phyloP scores from a whole-genome alignment of 225 moss, liverwort and hornwort species.

The Straminergon stramineum region DNA sequence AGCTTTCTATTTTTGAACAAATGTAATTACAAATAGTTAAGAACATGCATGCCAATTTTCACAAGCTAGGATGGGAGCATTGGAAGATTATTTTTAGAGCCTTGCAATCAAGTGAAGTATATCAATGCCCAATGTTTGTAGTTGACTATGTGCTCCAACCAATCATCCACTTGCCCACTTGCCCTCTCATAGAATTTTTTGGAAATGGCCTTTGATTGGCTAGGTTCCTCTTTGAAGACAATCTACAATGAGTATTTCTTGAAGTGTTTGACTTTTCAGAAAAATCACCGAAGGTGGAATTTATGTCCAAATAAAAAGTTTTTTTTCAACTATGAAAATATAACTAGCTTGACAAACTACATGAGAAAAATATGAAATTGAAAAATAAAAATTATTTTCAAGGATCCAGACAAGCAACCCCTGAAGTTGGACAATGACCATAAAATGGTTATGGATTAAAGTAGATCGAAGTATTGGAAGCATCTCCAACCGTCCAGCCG shows the following conservation, averaged over 20 bases:
- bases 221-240: neutral
- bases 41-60: neutral
- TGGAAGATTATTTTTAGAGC: neutral
- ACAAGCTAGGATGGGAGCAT: neutral
- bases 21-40: neutral
- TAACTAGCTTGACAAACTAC: neutral
- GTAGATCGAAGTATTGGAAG: neutral
- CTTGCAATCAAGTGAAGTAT: neutral
- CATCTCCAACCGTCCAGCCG: fast-evolving
- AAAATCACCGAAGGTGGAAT: neutral
- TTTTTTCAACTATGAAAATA: neutral
- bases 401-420: fast-evolving
- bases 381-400: neutral
- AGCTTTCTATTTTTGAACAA: neutral
- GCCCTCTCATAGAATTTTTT: neutral
- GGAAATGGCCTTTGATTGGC: neutral
- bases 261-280: neutral
- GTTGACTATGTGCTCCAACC: neutral
- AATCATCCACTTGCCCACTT: neutral
- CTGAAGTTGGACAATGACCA: too few species aligned
- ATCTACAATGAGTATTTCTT: neutral
- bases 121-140: too few species aligned
- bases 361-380: neutral
- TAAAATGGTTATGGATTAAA: neutral
- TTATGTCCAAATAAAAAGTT: neutral